Conservation (phyloP, 2,329 filamentous ascomycete genomes). For the Fusarium caatingaense region DNA sequence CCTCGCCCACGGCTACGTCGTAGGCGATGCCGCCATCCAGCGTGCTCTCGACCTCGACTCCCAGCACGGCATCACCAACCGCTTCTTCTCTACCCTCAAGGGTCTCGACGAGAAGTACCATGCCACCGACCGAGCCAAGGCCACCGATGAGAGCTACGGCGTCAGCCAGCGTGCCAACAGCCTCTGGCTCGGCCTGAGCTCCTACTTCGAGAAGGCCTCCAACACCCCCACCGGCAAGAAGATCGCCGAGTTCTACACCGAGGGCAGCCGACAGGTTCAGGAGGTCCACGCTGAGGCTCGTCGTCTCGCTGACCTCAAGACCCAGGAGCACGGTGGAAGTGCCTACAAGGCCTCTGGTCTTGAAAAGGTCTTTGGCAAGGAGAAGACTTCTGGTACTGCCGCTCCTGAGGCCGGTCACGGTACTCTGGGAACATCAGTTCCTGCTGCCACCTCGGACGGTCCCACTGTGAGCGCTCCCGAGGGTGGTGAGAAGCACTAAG, state of each 20-base stretch:
- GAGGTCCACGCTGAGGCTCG: slow-evolving; percentile 94
- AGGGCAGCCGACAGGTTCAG: slow-evolving; percentile 86
- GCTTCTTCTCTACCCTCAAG: slow-evolving; percentile 81
- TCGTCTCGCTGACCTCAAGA: slow-evolving; percentile 89
- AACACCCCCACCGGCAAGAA: slow-evolving; percentile 89
- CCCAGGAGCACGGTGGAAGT: slow-evolving; percentile 68
- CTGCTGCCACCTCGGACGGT: slow-evolving; percentile 35
- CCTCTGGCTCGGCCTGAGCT: slow-evolving; percentile 73
- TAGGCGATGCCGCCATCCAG: slow-evolving; percentile 81
- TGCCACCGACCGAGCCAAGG: slow-evolving; percentile 86
- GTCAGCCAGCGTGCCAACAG: slow-evolving; percentile 78
- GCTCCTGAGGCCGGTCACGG: slow-evolving; percentile 35
- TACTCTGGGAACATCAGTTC: slow-evolving; percentile 33
- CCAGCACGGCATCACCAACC: slow-evolving; percentile 84
- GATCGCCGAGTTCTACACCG: slow-evolving; percentile 87
- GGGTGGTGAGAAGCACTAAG: slow-evolving; percentile 41
- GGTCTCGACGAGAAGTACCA: slow-evolving; percentile 88
- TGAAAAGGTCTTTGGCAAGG: slow-evolving; percentile 68
- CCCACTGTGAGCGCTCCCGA: slow-evolving; percentile 42
- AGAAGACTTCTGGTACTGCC: slow-evolving; percentile 50
- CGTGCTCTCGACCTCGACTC: slow-evolving; percentile 87
- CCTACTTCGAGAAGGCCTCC: slow-evolving; percentile 95
- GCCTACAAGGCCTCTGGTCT: slow-evolving; percentile 70
- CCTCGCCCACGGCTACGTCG: slow-evolving; percentile 90
- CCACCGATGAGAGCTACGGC: slow-evolving; percentile 85